Evolutionary conservation across 768 basidiomycete genomes (phyloP), one percentile per base, ranked within the genome.

Genomic region (Mycena vitilis): DNA sequence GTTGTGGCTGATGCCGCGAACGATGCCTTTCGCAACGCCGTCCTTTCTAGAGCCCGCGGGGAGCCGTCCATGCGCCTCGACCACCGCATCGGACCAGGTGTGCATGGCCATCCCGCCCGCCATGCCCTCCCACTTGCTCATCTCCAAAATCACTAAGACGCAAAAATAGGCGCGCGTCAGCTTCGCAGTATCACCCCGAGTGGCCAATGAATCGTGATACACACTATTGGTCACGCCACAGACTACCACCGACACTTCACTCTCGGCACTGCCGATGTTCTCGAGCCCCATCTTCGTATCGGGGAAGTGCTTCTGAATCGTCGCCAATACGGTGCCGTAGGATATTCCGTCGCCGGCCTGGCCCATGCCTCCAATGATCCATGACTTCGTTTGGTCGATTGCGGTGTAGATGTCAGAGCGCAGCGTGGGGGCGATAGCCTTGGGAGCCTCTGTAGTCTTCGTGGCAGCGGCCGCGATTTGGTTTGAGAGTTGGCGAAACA

Each of bases 41-140:
- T 82, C 83, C 74, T 81, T 86, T 68, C 78, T 79, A 22, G 72
- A 73, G 42, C 73, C 78, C 51, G 73, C 63, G 47, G 71, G 68
- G 54, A 76, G 78, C 68, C 75, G 79, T n/a, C 69, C 75, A 67
- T 85, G 80, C 12, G 81, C 84, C 38, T 82, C 81, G 10, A 81
- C 77, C n/a, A 88, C 77, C 1, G 77, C 73, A 59, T 88, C 86
- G 6, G 82, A 81, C 87, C 86, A 87, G 12, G 85, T 87, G 42
- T 84, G 81, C 81, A 87, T 85, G 47, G 86, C 82, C 85, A 87
- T 86, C 36, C 80, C 86, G 8, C 85, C 84, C 5, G 86, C 83
- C 85, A 87, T 86, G 10, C 83, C 83, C 63, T 87, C 85, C 86
- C 85, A 86, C 75, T 81, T 84, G 74, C 85, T 87, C 78, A 86